phyloP scores from a whole-genome alignment of 208 protist species.

The Crithidia fasciculata region DNA sequence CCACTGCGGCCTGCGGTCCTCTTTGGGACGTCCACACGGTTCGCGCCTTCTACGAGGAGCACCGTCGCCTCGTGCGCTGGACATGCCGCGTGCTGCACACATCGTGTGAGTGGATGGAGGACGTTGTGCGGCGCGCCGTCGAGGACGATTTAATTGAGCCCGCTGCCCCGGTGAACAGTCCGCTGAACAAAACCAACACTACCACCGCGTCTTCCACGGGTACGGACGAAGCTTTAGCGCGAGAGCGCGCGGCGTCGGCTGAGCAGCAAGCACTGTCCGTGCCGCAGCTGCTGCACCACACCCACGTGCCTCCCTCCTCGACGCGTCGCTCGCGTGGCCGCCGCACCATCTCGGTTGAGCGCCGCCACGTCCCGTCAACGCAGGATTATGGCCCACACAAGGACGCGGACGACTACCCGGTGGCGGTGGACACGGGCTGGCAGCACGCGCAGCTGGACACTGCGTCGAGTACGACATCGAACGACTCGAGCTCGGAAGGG shows the following conservation, averaged over 20 bases:
- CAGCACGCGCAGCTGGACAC: neutral
- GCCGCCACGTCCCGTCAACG: neutral
- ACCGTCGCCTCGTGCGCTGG: conserved; percentile 25
- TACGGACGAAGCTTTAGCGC: neutral
- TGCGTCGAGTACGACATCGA: neutral
- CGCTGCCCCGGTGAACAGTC: neutral
- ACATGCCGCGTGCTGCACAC: conserved; percentile 22
- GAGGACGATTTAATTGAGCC: conserved; percentile 20
- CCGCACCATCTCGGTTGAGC: conserved; percentile 6
- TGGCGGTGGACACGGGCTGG: neutral
- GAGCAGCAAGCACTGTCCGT: neutral
- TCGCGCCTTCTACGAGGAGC: conserved; percentile 27
- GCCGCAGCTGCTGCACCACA: neutral
- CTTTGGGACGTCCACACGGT: conserved; percentile 43
- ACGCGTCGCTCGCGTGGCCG: neutral
- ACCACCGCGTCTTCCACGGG: neutral
- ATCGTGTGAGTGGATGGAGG: conserved; percentile 38
- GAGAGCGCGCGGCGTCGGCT: neutral
- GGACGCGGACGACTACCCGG: neutral
- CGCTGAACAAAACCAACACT: neutral
- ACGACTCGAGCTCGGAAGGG: conserved; percentile 3
- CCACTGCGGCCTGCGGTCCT: conserved; percentile 33
- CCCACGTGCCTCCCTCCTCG: neutral
- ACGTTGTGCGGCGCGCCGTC: conserved; percentile 25
- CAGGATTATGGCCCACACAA: conserved; percentile 1